These are phyloP conservation scores for Thalassiosira livingstoniorum DNA, from an alignment of 352 stramenopile genomes.

Conservation along the genomic window DNA sequence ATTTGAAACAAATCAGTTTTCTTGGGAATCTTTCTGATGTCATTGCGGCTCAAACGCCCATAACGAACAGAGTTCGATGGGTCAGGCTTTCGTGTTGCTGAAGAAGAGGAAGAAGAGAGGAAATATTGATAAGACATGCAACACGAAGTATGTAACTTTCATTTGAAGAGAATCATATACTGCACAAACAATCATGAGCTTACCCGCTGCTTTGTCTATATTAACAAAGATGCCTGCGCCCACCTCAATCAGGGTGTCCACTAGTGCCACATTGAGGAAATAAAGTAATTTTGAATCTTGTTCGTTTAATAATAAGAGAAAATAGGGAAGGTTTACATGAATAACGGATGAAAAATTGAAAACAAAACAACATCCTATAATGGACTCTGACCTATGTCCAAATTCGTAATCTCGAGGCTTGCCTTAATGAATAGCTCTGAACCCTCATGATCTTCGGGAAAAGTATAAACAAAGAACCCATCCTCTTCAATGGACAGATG, in stretches of 20 bases:
- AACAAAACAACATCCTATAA: too few relatives aligned
- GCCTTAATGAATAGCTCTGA: slow-evolving; percentile 45
- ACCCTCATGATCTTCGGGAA: slow-evolving; percentile 16
- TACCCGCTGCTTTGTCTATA: slow-evolving; percentile 45
- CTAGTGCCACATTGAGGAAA: slow-evolving; percentile 40
- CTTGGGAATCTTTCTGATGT: slow-evolving; percentile 26
- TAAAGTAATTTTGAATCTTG: slow-evolving; percentile 46
- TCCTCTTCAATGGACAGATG: too few relatives aligned
- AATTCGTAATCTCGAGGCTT: slow-evolving; percentile 10
- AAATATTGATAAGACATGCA: too few relatives aligned
- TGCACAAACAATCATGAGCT: too few relatives aligned
- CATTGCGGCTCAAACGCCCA: slow-evolving; percentile 21
- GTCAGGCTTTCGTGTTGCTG: slow-evolving; percentile 14
- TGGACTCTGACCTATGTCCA: too few relatives aligned
- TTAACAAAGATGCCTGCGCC: slow-evolving; percentile 54
- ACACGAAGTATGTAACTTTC: too few relatives aligned
- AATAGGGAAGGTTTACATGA: too few relatives aligned
- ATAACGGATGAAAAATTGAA: too few relatives aligned
- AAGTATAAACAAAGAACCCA: slow-evolving; percentile 55
- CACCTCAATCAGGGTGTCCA: slow-evolving; percentile 26
- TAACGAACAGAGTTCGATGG: slow-evolving; percentile 30
- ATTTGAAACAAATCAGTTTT: slow-evolving; percentile 36
- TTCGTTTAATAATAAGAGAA: too few relatives aligned
- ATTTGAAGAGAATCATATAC: too few relatives aligned
- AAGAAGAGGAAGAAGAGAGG: too few relatives aligned